Evolutionary conservation across 2,329 filamentous ascomycete species (phyloP).

Genomic region (Polytolypa hystricis): DNA sequence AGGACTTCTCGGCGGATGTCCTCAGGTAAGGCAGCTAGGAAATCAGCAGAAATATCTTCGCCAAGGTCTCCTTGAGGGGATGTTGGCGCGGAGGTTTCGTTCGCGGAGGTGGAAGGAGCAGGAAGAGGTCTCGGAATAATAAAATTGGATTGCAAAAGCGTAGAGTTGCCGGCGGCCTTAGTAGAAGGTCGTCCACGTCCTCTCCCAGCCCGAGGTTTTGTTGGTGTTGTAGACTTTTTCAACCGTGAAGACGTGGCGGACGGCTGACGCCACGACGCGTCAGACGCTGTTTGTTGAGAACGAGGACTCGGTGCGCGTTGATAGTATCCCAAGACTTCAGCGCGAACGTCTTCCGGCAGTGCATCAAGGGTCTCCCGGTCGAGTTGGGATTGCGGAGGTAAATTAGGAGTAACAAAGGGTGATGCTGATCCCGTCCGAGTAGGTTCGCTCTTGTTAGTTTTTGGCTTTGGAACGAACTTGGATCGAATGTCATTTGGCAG

Average conservation of each 20-base stretch:
- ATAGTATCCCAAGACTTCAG: constrained; percentile 70
- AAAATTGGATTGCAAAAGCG: constrained; percentile 65
- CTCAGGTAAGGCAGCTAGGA: constrained; percentile 72
- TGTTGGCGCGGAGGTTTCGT: constrained; percentile 12
- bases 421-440: constrained; percentile 21
- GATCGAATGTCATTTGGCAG: constrained; percentile 73
- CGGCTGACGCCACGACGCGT: constrained; percentile 40
- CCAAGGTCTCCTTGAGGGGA: constrained; percentile 21
- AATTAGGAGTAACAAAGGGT: constrained; percentile 22
- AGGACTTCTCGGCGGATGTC: constrained; percentile 70
- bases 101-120: constrained; percentile 10
- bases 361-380: constrained; percentile 76
- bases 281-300: constrained; percentile 27
- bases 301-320: constrained; percentile 18
- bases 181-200: constrained; percentile 41
- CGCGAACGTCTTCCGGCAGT: constrained; percentile 73
- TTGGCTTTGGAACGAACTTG: constrained; percentile 54
- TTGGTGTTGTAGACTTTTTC: constrained; percentile 48
- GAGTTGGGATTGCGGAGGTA: constrained; percentile 61
- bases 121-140: constrained; percentile 30
- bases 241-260: constrained; percentile 13
- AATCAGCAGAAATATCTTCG: constrained; percentile 49
- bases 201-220: constrained; percentile 47
- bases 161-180: constrained; percentile 45
- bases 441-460: constrained; percentile 15